These are phyloP conservation scores for Aspergillus ellipticus DNA, from an alignment of 495 filamentous ascomycete species.

Conservation along the genomic window DNA sequence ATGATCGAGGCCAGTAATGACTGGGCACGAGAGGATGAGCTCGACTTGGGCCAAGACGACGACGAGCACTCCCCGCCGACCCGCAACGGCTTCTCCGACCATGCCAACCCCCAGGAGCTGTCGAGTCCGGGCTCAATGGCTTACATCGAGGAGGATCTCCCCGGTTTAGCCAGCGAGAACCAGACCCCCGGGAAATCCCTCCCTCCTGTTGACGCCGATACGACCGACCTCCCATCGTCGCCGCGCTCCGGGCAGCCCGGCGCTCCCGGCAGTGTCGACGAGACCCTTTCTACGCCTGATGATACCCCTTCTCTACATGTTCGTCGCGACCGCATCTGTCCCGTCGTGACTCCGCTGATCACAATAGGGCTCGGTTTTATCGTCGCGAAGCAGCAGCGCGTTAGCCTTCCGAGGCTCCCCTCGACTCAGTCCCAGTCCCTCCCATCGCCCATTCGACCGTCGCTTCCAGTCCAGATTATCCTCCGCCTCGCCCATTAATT, in stretches of 20 bases:
- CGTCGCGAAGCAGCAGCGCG: slow-evolving; percentile 68
- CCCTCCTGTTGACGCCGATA: slow-evolving; percentile 6
- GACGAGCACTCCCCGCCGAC: slow-evolving; percentile 20
- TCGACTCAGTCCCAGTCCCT: slow-evolving; percentile 63
- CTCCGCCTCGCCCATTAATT: slow-evolving; percentile 54
- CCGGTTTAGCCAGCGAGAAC: slow-evolving; percentile 24
- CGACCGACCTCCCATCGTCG: slow-evolving; percentile 16
- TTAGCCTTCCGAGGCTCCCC: slow-evolving; percentile 48
- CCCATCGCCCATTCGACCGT: slow-evolving; percentile 88
- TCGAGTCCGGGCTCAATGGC: slow-evolving; percentile 14
- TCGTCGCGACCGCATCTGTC: slow-evolving; percentile 24
- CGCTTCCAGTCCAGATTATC: slow-evolving; percentile 85
- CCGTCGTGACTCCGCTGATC: slow-evolving; percentile 16
- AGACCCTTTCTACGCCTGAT: slow-evolving; percentile 69
- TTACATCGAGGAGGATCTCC: slow-evolving; percentile 26
- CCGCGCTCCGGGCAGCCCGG: slow-evolving; percentile 19
- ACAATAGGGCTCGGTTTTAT: slow-evolving; percentile 71
- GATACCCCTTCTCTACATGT: slow-evolving; percentile 89
- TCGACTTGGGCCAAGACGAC: slow-evolving; percentile 41
- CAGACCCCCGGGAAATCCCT: slow-evolving; percentile 10
- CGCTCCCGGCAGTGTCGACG: slow-evolving; percentile 39
- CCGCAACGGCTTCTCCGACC: slow-evolving; percentile 23
- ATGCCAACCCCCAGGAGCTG: slow-evolving; percentile 9
- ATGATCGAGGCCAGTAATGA: slow-evolving; percentile 46
- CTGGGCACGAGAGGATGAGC: slow-evolving; percentile 46